Evolutionary conservation across 202 grass and related monocot species (phyloP), one percentile per base, ranked within the genome.

Genomic region (Eragrostis tef): DNA sequence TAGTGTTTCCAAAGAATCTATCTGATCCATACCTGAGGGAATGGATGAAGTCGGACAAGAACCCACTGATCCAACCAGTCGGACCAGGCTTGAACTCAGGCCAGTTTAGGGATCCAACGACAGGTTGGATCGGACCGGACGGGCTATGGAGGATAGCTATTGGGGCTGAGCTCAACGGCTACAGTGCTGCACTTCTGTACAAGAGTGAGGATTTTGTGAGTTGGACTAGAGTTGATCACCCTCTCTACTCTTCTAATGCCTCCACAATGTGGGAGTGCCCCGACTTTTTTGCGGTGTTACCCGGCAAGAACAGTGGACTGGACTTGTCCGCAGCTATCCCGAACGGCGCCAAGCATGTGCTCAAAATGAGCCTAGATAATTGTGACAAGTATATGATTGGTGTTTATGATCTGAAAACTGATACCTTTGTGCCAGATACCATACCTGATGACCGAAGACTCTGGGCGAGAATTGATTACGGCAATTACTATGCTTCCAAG

Each of bases 401-500:
- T 6, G 74, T 77, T 71, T 97, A 97, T 78, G 84, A 88, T 86
- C 63, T 82, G 77, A 81, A 85, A 67, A 71, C 20, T 47, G 92
- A 97, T 62, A 60, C 47, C 13, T 97, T 97, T 62, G 57, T 93
- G 53, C 94, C 94, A 6, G 89, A 97, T 85, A 79, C 79, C 3
- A 20, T 82, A 16, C 14, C 86, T 59, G 81, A 89, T 24, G 90
- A 97, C 48, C 77, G 84, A 5, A 74, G 88, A 53, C 48, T 90
- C 50, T 94, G 92, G 92, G 79, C 20, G 20, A 94, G 84, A 75
- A 87, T 93, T 10, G 92, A 97, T 81, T 86, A 90, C 11, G 94
- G 94, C 2, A 97, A 92, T 63, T 97, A 85, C 71, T 97, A 97
- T 79, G 94, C 89, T 57, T 94, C 94, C 11, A 97, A 97, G 67